Evolutionary conservation across 2,329 filamentous ascomycete species (phyloP).

Genomic region (Penicillium brevicompactum): DNA sequence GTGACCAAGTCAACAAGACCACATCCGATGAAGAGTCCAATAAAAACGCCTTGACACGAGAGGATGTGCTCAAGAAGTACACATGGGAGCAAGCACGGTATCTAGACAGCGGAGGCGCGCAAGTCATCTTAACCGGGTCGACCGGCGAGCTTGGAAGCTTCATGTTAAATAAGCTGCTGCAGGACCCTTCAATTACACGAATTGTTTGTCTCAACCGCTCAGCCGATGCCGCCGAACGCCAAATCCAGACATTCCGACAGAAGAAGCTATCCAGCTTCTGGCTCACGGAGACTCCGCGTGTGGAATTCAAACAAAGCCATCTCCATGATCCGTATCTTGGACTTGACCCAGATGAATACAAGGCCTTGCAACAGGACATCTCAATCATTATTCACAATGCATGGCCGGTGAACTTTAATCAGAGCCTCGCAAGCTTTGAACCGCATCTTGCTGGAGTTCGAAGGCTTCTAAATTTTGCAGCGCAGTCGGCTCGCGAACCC

Average conservation of each 20-base stretch:
- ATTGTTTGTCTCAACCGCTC: not conserved
- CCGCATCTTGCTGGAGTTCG: conserved; percentile 6
- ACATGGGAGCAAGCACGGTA: not conserved
- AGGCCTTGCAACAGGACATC: not conserved
- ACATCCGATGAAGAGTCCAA: not conserved
- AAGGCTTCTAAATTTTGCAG: conserved; percentile 5
- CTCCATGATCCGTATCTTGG: not conserved
- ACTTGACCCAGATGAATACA: not conserved
- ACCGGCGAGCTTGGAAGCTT: not conserved
- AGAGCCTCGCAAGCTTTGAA: conserved; percentile 6
- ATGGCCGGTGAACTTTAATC: conserved; percentile 17
- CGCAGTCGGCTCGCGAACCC: not conserved
- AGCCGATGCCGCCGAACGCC: not conserved
- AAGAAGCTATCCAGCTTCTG: not conserved
- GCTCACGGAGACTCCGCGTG: not conserved
- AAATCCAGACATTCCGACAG: not conserved
- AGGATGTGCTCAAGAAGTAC: not conserved
- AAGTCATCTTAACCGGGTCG: not conserved
- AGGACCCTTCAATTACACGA: not conserved
- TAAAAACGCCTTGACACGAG: not conserved
- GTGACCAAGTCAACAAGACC: not conserved
- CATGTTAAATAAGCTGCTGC: not conserved
- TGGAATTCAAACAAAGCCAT: not conserved
- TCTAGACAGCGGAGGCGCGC: not conserved
- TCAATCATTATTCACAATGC: conserved; percentile 9